Evolutionary conservation across 352 stramenopile species (phyloP), one percentile per base, ranked within the genome.

Genomic region (Pythium rishiriense): DNA sequence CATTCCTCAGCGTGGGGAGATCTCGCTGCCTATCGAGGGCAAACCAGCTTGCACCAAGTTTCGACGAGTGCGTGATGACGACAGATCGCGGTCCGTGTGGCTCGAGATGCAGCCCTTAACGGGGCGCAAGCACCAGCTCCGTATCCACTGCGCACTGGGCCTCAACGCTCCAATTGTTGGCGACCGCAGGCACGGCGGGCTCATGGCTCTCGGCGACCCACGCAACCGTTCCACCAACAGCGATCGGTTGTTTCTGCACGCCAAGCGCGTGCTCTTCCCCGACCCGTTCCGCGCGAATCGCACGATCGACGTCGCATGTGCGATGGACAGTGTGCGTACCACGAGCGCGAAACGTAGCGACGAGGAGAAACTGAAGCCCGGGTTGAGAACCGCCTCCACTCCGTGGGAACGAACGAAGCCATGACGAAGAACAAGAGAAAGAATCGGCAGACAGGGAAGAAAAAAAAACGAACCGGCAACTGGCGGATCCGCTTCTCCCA

Each of bases 41-140:
- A 88, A 87, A 46, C 24, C 62, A 5, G 81, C 83, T 4, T 66
- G 58, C 1, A 88, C 81, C 1, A 21, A 76, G 1, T 79, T 85
- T 21, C 60, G 74, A 22, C 54, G 49, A 0, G 43, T 58, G 59
- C 41, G 1, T 5, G 62, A n/a, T 41, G 28, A 6, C 24, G 17
- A 50, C 17, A 37, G 24, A 0, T 37, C 46, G 12, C 15, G 69
- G 3, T 89, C 37, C 1, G 11, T 43, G 37, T 43, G 74, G 79
- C 69, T 92, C 22, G 71, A 89, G 49, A 72, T 92, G 47, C 70
- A 69, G 33, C 81, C 78, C 12, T 51, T 70, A 4, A 90, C 83
- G 0, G 81, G 81, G n/a, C 76, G 83, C 25, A 92, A 90, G 53
- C 83, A 87, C 29, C 83, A 90, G 61, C 63, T 90, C 5, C 83